These are phyloP conservation scores for Kuraishia molischiana DNA, from an alignment of 805 yeast species.

Conservation along the genomic window DNA sequence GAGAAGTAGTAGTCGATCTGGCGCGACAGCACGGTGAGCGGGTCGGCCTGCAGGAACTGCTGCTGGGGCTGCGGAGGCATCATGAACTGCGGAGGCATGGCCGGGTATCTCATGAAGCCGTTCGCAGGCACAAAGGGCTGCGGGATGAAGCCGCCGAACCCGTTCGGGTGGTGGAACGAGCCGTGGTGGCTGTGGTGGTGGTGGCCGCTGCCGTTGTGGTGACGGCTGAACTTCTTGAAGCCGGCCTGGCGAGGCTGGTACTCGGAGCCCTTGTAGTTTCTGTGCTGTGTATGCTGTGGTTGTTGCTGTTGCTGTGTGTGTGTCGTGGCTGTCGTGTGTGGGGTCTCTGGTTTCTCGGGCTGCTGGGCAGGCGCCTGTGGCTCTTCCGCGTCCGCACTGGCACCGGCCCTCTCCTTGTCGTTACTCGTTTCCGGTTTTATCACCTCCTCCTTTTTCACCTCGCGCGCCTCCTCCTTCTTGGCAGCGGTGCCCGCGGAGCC, in stretches of 20 bases:
- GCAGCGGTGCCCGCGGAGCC: not conserved
- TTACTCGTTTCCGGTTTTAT: not conserved
- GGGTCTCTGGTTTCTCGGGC: too few relatives aligned
- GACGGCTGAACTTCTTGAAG: conserved; percentile 1
- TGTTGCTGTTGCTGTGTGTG: conserved; percentile 1
- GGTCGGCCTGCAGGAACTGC: conserved; percentile 1
- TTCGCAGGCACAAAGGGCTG: conserved; percentile 4
- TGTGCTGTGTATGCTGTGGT: conserved; percentile 1
- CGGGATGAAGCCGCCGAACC: conserved; percentile 5
- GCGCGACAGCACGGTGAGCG: conserved; percentile 19
- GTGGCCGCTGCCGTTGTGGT: not conserved
- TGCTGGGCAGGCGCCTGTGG: not conserved
- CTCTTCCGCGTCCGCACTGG: not conserved
- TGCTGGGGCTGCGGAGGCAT: conserved; percentile 4
- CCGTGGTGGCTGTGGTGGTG: not conserved
- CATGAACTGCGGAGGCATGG: conserved; percentile 11
- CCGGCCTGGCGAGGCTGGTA: conserved; percentile 4
- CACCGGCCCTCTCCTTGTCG: not conserved
- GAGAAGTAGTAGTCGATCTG: conserved; percentile 92
- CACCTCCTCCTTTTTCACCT: not conserved
- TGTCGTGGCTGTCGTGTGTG: too few relatives aligned
- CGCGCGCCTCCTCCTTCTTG: not conserved
- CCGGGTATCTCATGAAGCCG: conserved; percentile 2
- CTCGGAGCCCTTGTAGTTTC: conserved; percentile 1
- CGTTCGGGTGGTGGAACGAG: not conserved